Evolutionary conservation across 192 early-diverging fungal genomes (phyloP).

Genomic region (Coemansia reversa): DNA sequence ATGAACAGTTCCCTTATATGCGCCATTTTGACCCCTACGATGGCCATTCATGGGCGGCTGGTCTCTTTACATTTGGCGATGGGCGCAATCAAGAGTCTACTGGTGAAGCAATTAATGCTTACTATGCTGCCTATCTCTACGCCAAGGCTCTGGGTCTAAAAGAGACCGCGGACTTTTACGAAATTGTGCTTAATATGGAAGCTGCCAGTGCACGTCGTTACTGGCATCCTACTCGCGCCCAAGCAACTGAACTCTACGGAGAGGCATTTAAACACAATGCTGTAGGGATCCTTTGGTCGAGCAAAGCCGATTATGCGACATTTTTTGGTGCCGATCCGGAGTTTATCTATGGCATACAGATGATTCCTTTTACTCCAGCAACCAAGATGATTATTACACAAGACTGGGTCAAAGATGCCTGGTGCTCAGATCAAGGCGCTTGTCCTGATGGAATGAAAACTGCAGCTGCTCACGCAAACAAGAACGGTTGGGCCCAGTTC

Average conservation of each 20-base stretch:
- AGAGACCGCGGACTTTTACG: constrained; percentile 45
- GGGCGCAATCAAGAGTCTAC: constrained; percentile 59
- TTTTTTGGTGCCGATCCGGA: constrained; percentile 54
- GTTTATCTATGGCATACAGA: constrained; percentile 59
- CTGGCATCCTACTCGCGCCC: constrained; percentile 52
- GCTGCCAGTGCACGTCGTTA: constrained; percentile 47
- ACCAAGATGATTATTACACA: constrained; percentile 29
- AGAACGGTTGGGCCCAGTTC: constrained; percentile 48
- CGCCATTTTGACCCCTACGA: constrained; percentile 62
- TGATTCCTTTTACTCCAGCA: constrained; percentile 57
- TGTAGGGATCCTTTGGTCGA: constrained; percentile 55
- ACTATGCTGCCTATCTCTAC: constrained; percentile 56
- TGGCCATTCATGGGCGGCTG: constrained; percentile 67
- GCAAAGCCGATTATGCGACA: constrained; percentile 52
- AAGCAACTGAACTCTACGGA: constrained; percentile 34
- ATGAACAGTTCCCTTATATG: constrained; percentile 56
- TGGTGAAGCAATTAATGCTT: constrained; percentile 58
- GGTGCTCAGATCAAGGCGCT: constrained; percentile 27
- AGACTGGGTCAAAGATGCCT: constrained; percentile 53
- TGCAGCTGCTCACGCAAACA: constrained; percentile 30
- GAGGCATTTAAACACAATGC: constrained; percentile 40
- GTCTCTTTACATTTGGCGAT: constrained; percentile 51
- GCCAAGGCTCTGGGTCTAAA: constrained; percentile 38
- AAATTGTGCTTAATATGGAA: constrained; percentile 56
- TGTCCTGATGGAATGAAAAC: constrained; percentile 45